Evolutionary conservation across 2,329 filamentous ascomycete species (phyloP), one percentile per base, ranked within the genome.

Genomic region (Xylariomycetidae sp.): DNA sequence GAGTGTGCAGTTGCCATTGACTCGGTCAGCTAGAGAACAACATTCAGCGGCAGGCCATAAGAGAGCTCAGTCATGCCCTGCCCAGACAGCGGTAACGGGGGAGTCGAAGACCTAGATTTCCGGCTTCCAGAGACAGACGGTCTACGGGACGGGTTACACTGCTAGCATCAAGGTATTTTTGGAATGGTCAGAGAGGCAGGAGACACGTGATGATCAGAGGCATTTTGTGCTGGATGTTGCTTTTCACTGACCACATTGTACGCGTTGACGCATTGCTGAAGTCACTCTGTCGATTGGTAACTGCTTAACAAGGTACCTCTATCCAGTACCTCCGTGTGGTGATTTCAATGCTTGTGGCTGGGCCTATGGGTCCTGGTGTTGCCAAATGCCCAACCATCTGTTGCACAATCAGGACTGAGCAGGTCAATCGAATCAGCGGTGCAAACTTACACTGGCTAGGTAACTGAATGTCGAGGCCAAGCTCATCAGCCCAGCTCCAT

Each of bases 401-500:
- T 18, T 16, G 26, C n/a, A n/a, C 13, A 9, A 10, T 12, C 7
- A 10, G 10, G 18, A 6, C 25, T 8, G 25, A 27, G 9, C 14
- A 7, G 9, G 25, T 15, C 25, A 27, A 27, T 23, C 7, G 13
- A 26, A 26, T 9, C 13, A 9, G 13, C 25, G n/a, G 20, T 8
- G n/a, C n/a, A 25, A 10, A 44, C 43, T 39, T 24, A 46, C 45
- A 46, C 39, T 81, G 76, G 42, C 76, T 76, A 2, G 76, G 70
- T 60, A 74, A 68, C 25, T 74, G 58, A 12, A 76, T 69, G 47
- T 77, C 66, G 5, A 73, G 62, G 17, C 66, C 70, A 6, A 81
- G 53, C 15, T 82, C 74, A 42, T 80, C 73, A 0, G 75, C 77
- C 52, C 71, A 80, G 2, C 64, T 58, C 68, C 74, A 78, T 2